phyloP scores from a whole-genome alignment of 805 yeast species.

The Pichia californica region DNA sequence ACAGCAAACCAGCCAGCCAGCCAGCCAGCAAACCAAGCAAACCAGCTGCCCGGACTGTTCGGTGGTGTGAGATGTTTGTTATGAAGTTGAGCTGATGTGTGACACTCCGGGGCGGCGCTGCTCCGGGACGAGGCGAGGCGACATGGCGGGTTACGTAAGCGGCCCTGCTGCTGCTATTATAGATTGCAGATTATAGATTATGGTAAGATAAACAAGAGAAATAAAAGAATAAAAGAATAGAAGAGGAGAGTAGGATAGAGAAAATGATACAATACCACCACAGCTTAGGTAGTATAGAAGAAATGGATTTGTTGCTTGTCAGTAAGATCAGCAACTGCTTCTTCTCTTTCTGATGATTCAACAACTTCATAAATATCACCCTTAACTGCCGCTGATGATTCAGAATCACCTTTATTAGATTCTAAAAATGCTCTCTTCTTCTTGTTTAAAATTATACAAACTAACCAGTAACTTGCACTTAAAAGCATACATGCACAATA shows the following conservation, averaged over 20 bases:
- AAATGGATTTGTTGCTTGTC: conserved; percentile 53
- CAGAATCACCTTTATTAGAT: background rate
- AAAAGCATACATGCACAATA: conserved; percentile 4
- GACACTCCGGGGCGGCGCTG: conserved; percentile 1
- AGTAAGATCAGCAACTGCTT: conserved; percentile 38
- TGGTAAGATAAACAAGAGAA: background rate
- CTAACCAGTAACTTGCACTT: conserved; percentile 1
- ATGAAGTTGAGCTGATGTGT: background rate
- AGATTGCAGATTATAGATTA: background rate
- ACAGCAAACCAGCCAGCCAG: too few species aligned
- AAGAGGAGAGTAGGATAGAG: too few species aligned
- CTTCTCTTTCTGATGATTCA: too few species aligned
- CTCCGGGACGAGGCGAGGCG: background rate
- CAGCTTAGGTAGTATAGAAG: conserved; percentile 38
- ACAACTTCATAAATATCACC: background rate
- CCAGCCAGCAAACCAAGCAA: too few species aligned
- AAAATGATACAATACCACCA: too few species aligned
- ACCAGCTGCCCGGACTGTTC: too few species aligned
- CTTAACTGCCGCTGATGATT: background rate
- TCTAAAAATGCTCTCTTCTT: background rate
- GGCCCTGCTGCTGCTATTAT: too few species aligned
- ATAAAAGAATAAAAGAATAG: background rate
- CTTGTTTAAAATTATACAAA: conserved; percentile 1
- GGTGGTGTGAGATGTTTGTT: too few species aligned
- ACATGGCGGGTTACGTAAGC: background rate